Evolutionary conservation across 1,139 yeast species (phyloP), one percentile per base, ranked within the genome.

Genomic region (Zygosaccharomyces sapae): DNA sequence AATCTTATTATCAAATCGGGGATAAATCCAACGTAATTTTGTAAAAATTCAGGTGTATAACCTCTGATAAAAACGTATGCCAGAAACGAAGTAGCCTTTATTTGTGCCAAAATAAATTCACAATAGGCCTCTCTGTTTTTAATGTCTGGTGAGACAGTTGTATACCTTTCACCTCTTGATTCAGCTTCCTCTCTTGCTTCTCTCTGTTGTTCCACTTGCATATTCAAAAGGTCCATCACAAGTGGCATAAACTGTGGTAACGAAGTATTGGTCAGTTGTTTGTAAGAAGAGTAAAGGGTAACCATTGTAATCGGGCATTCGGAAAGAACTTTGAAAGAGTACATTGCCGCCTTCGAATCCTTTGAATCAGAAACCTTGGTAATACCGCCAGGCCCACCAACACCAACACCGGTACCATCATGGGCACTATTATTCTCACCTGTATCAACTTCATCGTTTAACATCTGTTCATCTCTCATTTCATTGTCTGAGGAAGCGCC

Each of bases 301-400:
- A 94, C 98, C 80, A 94, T 86, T 7, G 96, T 90, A 36, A 94
- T 90, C 5, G 99, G 99, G 63, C 97, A 90, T 66, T 94, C 99
- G 0, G 97, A 89, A 50, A 92, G 75, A 8, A 94, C 88, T 63
- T 89, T 90, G 73, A 92, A 92, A 1, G 97, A 89, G 59, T 67
- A 74, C 77, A 86, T 78, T 9, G 94, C 83, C 54, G 76, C 77
- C 42, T 53, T 57, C 48, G 71, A 60, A 6, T 63, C 62, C 43
- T 56, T 71, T 19, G 41, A 19, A 18, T 16, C 41, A 2, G 34
- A 10, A 16, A 30, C n/a, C 8, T 27, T 24, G 10, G 2, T 27
- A 27, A 10, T 9, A 45, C 5, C 16, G 3, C 18, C 37, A 10
- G 24, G 7, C 8, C 25, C 12, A 12, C 25, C 35, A 12, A 22